Percentiles rank a stretch among this genome's conserved stretches.
phyloP scores from a whole-genome alignment of 306 rosid species.

The Castanea crenata region DNA sequence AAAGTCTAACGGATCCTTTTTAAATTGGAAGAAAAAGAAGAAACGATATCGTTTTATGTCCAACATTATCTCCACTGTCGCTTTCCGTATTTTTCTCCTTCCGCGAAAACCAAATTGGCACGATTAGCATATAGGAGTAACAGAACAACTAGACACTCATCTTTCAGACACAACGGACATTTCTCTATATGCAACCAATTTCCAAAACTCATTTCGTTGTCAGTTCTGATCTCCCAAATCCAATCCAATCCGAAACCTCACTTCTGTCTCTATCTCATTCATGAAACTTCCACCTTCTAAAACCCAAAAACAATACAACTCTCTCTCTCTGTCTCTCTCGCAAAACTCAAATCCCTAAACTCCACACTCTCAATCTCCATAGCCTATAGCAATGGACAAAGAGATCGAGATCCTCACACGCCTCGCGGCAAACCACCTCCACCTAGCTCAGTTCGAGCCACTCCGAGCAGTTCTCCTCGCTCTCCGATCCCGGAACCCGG shows the following conservation, averaged over 20 bases:
- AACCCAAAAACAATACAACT: not conserved
- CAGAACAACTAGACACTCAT: not conserved
- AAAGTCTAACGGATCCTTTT: too few species aligned
- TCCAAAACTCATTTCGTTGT: not conserved
- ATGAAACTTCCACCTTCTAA: not conserved
- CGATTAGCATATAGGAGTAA: too few species aligned
- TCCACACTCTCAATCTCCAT: not conserved
- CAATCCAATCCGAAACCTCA: not conserved
- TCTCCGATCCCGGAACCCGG: slow-evolving; percentile 67
- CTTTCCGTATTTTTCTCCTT: not conserved
- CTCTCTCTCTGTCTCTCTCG: not conserved
- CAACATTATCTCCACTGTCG: too few species aligned
- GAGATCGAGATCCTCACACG: slow-evolving; percentile 84
- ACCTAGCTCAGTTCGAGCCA: slow-evolving; percentile 86
- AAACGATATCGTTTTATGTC: too few species aligned
- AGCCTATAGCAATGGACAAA: slow-evolving; percentile 43
- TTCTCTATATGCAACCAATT: not conserved
- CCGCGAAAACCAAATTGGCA: not conserved
- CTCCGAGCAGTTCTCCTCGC: slow-evolving; percentile 72
- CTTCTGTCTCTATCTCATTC: not conserved
- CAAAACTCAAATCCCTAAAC: slow-evolving; percentile 5
- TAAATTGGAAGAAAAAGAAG: too few species aligned
- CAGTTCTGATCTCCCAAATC: not conserved
- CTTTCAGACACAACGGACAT: not conserved
- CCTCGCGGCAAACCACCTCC: slow-evolving; percentile 82